A percentile compares a stretch with the other conserved stretches of the same genome.
These are phyloP conservation scores for Dictyophora rubrovolvata DNA, from an alignment of 768 basidiomycete species.

Conservation along the genomic window DNA sequence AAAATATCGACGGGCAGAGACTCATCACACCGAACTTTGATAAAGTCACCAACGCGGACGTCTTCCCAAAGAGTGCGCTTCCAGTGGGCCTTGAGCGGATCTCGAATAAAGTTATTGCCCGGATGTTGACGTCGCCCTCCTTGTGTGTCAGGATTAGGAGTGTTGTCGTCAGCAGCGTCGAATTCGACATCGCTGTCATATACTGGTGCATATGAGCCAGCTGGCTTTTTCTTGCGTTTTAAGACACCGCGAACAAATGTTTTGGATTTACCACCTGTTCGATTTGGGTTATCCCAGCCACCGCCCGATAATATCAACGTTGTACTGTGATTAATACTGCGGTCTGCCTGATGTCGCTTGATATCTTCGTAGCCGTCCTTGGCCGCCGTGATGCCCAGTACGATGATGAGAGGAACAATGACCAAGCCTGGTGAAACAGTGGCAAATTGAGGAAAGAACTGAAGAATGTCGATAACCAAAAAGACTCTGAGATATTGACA, in stretches of 20 bases:
- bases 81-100: constrained; percentile 64
- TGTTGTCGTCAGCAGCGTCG: constrained; percentile 8
- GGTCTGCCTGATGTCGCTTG: constrained; percentile 77
- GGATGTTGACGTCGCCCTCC: constrained; percentile 4
- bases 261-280: constrained; percentile 60
- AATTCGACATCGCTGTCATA: constrained; percentile 18
- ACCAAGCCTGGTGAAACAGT: constrained; percentile 74
- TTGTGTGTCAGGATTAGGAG: not conserved
- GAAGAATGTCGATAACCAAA: constrained; percentile 11
- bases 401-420: constrained; percentile 79
- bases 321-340: constrained; percentile 91
- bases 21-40: constrained; percentile 84
- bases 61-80: constrained; percentile 98
- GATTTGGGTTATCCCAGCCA: constrained; percentile 83
- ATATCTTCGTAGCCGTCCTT: constrained; percentile 97
- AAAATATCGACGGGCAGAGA: constrained; percentile 95
- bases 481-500: not conserved
- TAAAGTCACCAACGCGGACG: constrained; percentile 93
- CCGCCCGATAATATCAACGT: constrained; percentile 75
- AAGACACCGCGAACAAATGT: constrained; percentile 38
- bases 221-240: constrained; percentile 51
- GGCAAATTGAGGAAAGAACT: constrained; percentile 87
- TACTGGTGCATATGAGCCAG: constrained; percentile 21
- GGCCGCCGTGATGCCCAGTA: constrained; percentile 79
- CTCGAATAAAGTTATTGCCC: constrained; percentile 13